Percentiles rank a stretch among this genome's conserved stretches.
These are phyloP conservation scores for Trichothecium sympodiale DNA, from an alignment of 2,329 filamentous ascomycete genomes.

Conservation along the genomic window DNA sequence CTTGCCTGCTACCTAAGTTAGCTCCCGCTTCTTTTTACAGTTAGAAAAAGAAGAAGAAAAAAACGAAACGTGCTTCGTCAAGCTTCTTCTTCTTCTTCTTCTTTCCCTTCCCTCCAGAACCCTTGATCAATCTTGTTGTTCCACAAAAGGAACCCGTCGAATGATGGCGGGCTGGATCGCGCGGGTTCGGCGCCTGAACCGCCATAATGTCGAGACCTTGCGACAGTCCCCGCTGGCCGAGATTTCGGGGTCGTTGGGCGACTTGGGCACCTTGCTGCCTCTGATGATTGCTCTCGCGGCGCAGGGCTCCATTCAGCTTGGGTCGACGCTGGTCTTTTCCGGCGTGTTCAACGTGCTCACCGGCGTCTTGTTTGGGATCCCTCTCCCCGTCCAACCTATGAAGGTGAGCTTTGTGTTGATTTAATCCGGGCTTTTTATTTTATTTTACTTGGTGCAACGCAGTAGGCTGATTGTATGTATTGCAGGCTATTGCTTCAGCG, in stretches of 20 bases:
- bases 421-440: too few relatives aligned
- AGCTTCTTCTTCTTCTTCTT: too few relatives aligned
- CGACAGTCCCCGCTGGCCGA: conserved; percentile 47
- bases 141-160: too few relatives aligned
- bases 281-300: conserved; percentile 78
- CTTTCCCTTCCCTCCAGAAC: too few relatives aligned
- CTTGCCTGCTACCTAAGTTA: too few relatives aligned
- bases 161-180: conserved; percentile 12
- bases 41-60: too few relatives aligned
- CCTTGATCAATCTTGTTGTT: too few relatives aligned
- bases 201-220: conserved; percentile 38
- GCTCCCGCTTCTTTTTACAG: too few relatives aligned
- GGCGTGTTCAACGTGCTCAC: conserved; percentile 80
- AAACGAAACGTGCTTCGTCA: too few relatives aligned
- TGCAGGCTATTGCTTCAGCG: conserved; percentile 72
- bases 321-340: conserved; percentile 78
- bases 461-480: background rate
- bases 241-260: conserved; percentile 77
- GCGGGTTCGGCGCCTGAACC: conserved; percentile 21
- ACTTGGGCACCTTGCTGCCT: conserved; percentile 81
- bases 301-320: conserved; percentile 67
- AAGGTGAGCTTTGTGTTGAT: conserved; percentile 35
- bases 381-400: conserved; percentile 84
- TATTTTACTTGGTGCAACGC: too few relatives aligned
- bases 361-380: conserved; percentile 74